Base-by-base conservation (phyloP, 148 eudicot genomes). In the Dysphania ambrosioides region DNA sequence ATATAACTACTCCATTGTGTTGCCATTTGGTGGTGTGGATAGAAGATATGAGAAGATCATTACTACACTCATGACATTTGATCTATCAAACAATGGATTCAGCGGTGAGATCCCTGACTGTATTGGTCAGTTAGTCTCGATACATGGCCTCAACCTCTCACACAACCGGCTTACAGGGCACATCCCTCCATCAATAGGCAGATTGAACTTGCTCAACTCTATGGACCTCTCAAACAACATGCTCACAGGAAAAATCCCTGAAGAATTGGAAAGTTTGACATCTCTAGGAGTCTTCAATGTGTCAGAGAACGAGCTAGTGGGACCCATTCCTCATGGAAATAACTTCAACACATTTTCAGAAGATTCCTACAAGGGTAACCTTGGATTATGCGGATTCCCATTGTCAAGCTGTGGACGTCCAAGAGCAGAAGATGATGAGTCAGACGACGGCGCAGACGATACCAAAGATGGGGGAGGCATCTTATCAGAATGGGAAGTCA, bases 171-270 rank as follows among this genome's bases (percentile, higher is more conserved):
- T 85, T 44, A 31, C 13, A 6, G 83, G 83, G 27, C 6, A 6
- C 26, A 79, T 85, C 19, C 87, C 85, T 5, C 0, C 75, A 34
- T 73, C 83, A 1, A 8, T 85, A 1, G 76, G 72, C 41, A 60
- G 77, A 29, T 38, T 85, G 24, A 23, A n/a, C 4, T 8, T 32
- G 40, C 78, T 85, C 19, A 82, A 85, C 51, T 82, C 79, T 5
- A 60, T 85, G 47, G 85, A 85, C 75, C 80, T 84, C 23, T 81
- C 82, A 4, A 26, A 57, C 32, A 84, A 84, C 40, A 61, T 68
- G 27, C 47, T 81, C 1, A 47, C 2, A 1, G 77, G 85, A 2
- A 4, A 73, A 32, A 82, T 85, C 40, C 87, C 87, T 8, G 26
- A 59, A 34, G 60, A 81, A 30, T 40, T 84, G 38, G 70, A 65